Conservation (phyloP, 129 eudicot genomes). For the Sambucus nigra region DNA sequence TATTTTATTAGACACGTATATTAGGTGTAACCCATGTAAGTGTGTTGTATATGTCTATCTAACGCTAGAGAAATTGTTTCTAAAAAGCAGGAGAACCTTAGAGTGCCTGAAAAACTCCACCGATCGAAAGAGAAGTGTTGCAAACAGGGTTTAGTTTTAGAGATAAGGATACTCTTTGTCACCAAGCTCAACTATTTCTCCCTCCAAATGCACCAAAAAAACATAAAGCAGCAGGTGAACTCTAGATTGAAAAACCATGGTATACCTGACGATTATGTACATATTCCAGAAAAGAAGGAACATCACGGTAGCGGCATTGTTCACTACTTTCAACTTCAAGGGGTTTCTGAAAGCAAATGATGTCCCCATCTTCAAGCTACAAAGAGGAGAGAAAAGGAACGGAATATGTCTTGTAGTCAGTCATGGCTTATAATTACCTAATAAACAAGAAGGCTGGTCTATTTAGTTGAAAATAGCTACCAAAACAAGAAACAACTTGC, state of each 20-base stretch:
- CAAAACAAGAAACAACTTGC: slow-evolving; percentile 2
- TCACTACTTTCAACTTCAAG: slow-evolving; percentile 32
- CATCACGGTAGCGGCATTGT: slow-evolving; percentile 62
- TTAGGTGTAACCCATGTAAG: too few relatives aligned
- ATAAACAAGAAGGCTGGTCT: neutral
- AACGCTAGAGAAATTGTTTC: too few relatives aligned
- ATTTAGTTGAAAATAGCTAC: neutral
- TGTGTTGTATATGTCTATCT: too few relatives aligned
- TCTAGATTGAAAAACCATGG: too few relatives aligned
- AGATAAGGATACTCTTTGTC: too few relatives aligned
- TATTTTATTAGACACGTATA: too few relatives aligned
- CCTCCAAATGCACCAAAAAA: too few relatives aligned
- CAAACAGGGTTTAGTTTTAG: too few relatives aligned
- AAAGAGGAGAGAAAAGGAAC: neutral
- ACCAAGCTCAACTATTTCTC: slow-evolving; percentile 1
- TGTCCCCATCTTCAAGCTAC: slow-evolving; percentile 94
- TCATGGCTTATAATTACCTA: neutral
- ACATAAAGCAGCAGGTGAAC: neutral
- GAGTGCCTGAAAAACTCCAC: too few relatives aligned
- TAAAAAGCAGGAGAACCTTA: too few relatives aligned
- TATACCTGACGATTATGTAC: slow-evolving; percentile 91
- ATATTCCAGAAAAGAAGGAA: slow-evolving; percentile 76
- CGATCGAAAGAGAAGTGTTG: too few relatives aligned
- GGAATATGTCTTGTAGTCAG: neutral
- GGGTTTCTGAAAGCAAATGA: slow-evolving; percentile 74